These are phyloP conservation scores for Cutaneotrichosporon sp. DNA, from an alignment of 1,284 basidiomycete genomes.

Conservation along the genomic window DNA sequence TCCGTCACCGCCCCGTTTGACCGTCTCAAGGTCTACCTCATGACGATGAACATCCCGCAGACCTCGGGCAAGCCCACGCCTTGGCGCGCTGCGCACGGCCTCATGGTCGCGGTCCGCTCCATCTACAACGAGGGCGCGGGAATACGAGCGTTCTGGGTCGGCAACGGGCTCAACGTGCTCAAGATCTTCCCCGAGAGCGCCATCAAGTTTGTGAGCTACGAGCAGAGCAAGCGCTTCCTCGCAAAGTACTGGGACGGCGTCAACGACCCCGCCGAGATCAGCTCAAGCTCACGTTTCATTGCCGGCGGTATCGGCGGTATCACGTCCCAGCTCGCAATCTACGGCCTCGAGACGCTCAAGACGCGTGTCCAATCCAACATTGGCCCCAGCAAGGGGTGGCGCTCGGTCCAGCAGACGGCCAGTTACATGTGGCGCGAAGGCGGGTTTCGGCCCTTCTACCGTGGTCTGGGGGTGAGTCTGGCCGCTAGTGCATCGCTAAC, in stretches of 20 bases:
- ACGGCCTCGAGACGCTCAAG: constrained; percentile 59
- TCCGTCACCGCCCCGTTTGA: constrained; percentile 98
- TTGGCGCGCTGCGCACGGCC: constrained; percentile 53
- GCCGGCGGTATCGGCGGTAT: constrained; percentile 96
- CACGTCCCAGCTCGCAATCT: constrained; percentile 76
- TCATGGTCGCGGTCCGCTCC: constrained; percentile 69
- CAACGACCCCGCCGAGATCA: constrained; percentile 85
- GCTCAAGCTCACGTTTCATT: constrained; percentile 87
- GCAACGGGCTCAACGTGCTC: constrained; percentile 61
- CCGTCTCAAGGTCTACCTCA: constrained; percentile 94
- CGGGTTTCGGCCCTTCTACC: constrained; percentile 81
- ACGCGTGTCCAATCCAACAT: constrained; percentile 92
- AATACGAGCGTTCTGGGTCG: constrained; percentile 86
- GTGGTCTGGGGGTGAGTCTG: constrained; percentile 76
- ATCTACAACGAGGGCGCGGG: constrained; percentile 86
- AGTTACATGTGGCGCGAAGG: constrained; percentile 74
- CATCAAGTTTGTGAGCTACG: constrained; percentile 97
- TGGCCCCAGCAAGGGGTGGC: constrained; percentile 60
- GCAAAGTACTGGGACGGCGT: constrained; percentile 90
- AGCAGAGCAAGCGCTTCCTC: constrained; percentile 91
- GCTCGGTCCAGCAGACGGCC: constrained; percentile 63
- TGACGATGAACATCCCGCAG: constrained; percentile 63
- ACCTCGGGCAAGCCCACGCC: constrained; percentile 50
- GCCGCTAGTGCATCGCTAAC: background rate
- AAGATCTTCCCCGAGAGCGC: constrained; percentile 98